Percentiles rank a stretch among this genome's conserved stretches.
Evolutionary conservation across 208 protist species (phyloP).

Genomic region (Spongospora subterranea): DNA sequence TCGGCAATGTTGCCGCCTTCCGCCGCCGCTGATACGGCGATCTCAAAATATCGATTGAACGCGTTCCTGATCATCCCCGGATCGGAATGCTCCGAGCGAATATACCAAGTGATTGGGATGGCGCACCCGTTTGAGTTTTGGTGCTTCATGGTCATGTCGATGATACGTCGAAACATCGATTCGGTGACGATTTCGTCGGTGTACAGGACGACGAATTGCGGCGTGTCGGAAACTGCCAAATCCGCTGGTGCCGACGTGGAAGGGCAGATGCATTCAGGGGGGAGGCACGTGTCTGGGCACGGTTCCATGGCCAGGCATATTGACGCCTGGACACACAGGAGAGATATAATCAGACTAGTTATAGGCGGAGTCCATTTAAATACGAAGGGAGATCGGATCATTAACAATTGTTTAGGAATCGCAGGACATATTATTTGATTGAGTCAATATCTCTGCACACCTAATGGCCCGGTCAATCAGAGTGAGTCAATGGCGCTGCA

Average conservation of each 20-base stretch:
- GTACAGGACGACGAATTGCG: slow-evolving; percentile 57
- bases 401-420: too few relatives aligned
- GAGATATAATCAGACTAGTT: too few relatives aligned
- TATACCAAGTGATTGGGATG: slow-evolving; percentile 54
- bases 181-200: slow-evolving; percentile 28
- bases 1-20: background rate
- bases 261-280: background rate
- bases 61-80: slow-evolving; percentile 11
- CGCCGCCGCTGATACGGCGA: slow-evolving; percentile 15
- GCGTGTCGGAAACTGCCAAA: background rate
- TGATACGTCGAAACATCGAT: background rate
- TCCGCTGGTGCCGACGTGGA: background rate
- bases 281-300: slow-evolving; percentile 15
- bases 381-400: too few relatives aligned
- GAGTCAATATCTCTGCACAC: too few relatives aligned
- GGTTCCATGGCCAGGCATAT: background rate
- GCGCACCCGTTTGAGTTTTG: slow-evolving; percentile 35
- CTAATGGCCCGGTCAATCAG: too few relatives aligned
- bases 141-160: slow-evolving; percentile 26
- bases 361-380: too few relatives aligned
- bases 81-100: background rate
- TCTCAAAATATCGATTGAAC: slow-evolving; percentile 55
- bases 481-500: too few relatives aligned
- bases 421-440: too few relatives aligned
- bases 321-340: too few relatives aligned